These are phyloP conservation scores for Penicillium sumatraense DNA, from an alignment of 2,329 filamentous ascomycete species.

Conservation along the genomic window DNA sequence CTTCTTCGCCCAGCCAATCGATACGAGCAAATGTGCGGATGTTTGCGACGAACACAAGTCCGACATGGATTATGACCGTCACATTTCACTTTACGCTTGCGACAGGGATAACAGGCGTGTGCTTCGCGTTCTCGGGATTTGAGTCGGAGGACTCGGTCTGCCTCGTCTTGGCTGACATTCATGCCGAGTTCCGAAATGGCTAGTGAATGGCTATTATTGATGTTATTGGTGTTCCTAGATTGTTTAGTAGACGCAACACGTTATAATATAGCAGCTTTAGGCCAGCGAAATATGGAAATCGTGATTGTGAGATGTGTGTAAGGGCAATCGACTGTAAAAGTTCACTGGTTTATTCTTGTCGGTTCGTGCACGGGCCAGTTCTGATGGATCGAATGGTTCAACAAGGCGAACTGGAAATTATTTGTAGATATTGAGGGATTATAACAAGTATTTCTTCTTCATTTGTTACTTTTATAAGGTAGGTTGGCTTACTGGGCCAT, in stretches of 20 bases:
- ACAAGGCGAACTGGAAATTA: no score
- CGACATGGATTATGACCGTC: slow-evolving; percentile 34
- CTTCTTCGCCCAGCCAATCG: slow-evolving; percentile 4
- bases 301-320: not conserved
- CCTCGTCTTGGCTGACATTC: slow-evolving; percentile 30
- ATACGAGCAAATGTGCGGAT: slow-evolving; percentile 36
- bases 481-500: no score
- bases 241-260: not conserved
- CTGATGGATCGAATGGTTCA: no score
- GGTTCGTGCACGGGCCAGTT: not conserved
- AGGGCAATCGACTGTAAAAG: not conserved
- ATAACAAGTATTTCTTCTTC: no score
- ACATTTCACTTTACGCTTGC: slow-evolving; percentile 43
- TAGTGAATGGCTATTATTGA: not conserved
- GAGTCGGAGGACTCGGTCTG: slow-evolving; percentile 32
- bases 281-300: not conserved
- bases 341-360: not conserved
- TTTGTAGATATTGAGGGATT: no score
- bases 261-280: not conserved
- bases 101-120: slow-evolving; percentile 40
- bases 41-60: slow-evolving; percentile 32
- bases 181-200: slow-evolving; percentile 18
- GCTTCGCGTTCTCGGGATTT: slow-evolving; percentile 35
- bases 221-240: not conserved
- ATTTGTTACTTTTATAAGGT: no score